These are phyloP conservation scores for Spergularia azorica DNA, from an alignment of 179 eudicot species.

Conservation along the genomic window DNA sequence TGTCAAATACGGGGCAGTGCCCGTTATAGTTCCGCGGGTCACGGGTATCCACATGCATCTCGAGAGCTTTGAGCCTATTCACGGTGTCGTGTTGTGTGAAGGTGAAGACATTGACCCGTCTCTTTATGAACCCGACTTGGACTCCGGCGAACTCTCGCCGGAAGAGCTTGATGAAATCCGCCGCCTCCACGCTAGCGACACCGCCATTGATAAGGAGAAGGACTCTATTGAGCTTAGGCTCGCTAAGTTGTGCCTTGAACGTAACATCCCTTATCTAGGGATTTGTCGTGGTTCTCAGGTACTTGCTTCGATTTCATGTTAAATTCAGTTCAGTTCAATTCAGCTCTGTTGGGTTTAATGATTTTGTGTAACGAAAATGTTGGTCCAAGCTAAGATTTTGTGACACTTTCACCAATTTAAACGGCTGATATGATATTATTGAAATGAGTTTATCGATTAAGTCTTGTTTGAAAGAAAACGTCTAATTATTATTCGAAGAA, in stretches of 20 bases:
- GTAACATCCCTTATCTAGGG: conserved; percentile 85
- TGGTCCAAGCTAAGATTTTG: too few relatives aligned
- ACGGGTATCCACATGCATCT: conserved; percentile 66
- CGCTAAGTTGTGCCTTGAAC: conserved; percentile 77
- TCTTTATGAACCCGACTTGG: conserved; percentile 47
- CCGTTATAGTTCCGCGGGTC: conserved; percentile 88
- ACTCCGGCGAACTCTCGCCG: conserved; percentile 35
- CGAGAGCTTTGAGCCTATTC: conserved; percentile 87
- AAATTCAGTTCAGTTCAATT: too few relatives aligned
- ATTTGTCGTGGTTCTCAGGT: conserved; percentile 92
- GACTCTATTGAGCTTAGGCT: conserved; percentile 75
- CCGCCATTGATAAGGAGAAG: conserved; percentile 79
- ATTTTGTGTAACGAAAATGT: too few relatives aligned
- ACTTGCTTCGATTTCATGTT: neutral
- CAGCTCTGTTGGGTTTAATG: too few relatives aligned
- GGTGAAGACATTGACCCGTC: conserved; percentile 93
- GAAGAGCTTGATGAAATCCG: conserved; percentile 70
- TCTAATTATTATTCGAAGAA: too few relatives aligned
- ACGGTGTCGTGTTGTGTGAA: conserved; percentile 92
- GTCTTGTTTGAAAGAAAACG: too few relatives aligned
- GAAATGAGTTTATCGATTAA: too few relatives aligned
- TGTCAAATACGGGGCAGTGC: conserved; percentile 83
- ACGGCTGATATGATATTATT: too few relatives aligned
- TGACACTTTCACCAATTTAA: too few relatives aligned
- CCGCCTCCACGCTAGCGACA: conserved; percentile 67